Percentiles rank a stretch among this genome's conserved stretches.
Evolutionary conservation across 345 rosid species (phyloP).

Genomic region (Lagerstroemia speciosa): DNA sequence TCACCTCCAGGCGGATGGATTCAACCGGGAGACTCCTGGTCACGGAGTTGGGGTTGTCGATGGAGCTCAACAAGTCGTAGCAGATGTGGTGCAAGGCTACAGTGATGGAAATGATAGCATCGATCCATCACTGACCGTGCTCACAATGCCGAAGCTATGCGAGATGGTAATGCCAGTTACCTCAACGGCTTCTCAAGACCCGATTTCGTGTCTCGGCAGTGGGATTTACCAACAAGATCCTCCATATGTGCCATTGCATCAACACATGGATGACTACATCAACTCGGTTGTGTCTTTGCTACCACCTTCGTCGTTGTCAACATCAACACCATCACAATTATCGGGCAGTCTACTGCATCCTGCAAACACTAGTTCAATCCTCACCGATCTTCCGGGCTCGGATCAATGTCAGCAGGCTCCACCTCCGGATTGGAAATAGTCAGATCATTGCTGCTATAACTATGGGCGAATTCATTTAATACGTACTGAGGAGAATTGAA

Average conservation of each 20-base stretch:
- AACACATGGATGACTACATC: neutral
- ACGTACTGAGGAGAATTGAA: neutral
- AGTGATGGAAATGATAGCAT: neutral
- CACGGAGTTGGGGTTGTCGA: neutral
- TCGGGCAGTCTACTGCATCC: neutral
- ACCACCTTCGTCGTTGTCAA: neutral
- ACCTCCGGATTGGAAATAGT: neutral
- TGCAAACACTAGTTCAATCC: neutral
- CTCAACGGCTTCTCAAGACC: slow-evolving; percentile 23
- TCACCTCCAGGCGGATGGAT: neutral
- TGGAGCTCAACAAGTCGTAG: neutral
- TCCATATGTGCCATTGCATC: neutral
- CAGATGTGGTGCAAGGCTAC: slow-evolving; percentile 1
- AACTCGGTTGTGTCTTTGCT: neutral
- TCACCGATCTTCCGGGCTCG: neutral
- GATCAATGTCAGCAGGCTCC: neutral
- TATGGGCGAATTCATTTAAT: slow-evolving; percentile 5
- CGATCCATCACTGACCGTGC: slow-evolving; percentile 1
- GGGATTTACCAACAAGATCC: slow-evolving; percentile 12
- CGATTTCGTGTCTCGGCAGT: slow-evolving; percentile 24
- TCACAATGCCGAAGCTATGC: slow-evolving; percentile 41
- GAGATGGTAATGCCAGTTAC: slow-evolving; percentile 31
- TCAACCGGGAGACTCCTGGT: neutral
- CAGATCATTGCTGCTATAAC: slow-evolving; percentile 1
- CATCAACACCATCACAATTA: neutral